Base-by-base conservation (phyloP, 306 rosid genomes). In the Sophora flavescens region DNA sequence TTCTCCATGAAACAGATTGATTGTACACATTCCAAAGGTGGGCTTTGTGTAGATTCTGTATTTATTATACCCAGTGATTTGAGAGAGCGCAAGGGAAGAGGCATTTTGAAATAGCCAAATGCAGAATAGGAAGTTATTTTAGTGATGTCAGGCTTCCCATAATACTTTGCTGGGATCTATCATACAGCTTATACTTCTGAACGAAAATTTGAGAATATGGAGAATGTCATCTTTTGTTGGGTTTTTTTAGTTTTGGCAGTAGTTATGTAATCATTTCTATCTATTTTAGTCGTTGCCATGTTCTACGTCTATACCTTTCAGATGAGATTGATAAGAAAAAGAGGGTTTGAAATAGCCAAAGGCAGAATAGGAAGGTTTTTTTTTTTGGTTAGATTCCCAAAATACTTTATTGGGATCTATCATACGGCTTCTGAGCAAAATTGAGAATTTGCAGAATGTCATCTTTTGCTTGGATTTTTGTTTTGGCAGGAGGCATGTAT, bases 1-100 rank as follows among this genome's bases (percentile, higher is more conserved):
- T 91, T 91, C 84, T 95, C 98, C 80, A 92, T 95, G 98, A 95
- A 92, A 83, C 99, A 92, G 89, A 92, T 92, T 11, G 99, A 92
- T 75, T 95, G 99, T 67, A 95, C 98, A 10, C 99, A 91, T 74
- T 91, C 97, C 16, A 92, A 95, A 88, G 99, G 98, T 26, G 99
- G 97, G 48, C 85, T 92, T 75, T 95, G 99, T 71, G 96, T 91
- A 68, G 99, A 95, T 87, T 89, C 99, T 70, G 93, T 95, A 81
- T 88, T 80, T 60, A 95, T 95, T 70, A 47, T 88, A 70, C 99
- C 98, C 16, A 89, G 97, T 77, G 36, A 81, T 78, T 80, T 89
- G 85, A 87, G 78, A 79, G 89, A 86, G 42, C 84, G 77, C 15
- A 91, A 71, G 84, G 75, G 83, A 69, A 79, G 78, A 71, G 88